A percentile compares a stretch with the other conserved stretches of the same genome.
Evolutionary conservation across 1,284 basidiomycete species (phyloP).

Genomic region (Austropuccinia psidii): DNA sequence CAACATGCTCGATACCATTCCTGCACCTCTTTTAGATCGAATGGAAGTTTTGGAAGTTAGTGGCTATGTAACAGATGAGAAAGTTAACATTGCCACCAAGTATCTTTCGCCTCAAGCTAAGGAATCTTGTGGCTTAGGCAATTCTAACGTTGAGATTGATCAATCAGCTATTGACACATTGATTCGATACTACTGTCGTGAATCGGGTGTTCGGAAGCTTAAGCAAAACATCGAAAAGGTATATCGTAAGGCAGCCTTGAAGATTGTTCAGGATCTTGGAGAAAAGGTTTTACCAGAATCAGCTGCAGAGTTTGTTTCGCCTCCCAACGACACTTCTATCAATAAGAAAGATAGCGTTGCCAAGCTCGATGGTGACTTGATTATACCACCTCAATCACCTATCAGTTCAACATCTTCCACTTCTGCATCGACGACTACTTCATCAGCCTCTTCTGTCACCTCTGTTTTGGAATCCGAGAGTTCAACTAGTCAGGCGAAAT

Average conservation of each 20-base stretch:
- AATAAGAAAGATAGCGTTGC: slow-evolving; percentile 39
- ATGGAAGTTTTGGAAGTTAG: slow-evolving; percentile 88
- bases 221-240: slow-evolving; percentile 90
- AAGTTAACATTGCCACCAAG: slow-evolving; percentile 78
- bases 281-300: slow-evolving; percentile 59
- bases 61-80: slow-evolving; percentile 95
- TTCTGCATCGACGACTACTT: slow-evolving; percentile 40
- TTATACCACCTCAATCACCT: slow-evolving; percentile 19
- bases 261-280: slow-evolving; percentile 83
- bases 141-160: slow-evolving; percentile 70
- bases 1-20: slow-evolving; percentile 90
- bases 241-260: slow-evolving; percentile 91
- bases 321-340: slow-evolving; percentile 39
- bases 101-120: slow-evolving; percentile 93
- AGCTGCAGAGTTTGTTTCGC: slow-evolving; percentile 47
- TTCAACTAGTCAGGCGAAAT: slow-evolving; percentile 48
- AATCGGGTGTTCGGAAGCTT: slow-evolving; percentile 87
- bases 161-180: slow-evolving; percentile 74
- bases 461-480: slow-evolving; percentile 41
- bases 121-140: slow-evolving; percentile 76
- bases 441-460: slow-evolving; percentile 39
- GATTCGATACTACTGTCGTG: slow-evolving; percentile 94
- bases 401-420: slow-evolving; percentile 47
- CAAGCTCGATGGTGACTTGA: slow-evolving; percentile 34
- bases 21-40: slow-evolving; percentile 87